Conservation (phyloP, 805 yeast genomes). For the Jamesozyma spencerorum region DNA sequence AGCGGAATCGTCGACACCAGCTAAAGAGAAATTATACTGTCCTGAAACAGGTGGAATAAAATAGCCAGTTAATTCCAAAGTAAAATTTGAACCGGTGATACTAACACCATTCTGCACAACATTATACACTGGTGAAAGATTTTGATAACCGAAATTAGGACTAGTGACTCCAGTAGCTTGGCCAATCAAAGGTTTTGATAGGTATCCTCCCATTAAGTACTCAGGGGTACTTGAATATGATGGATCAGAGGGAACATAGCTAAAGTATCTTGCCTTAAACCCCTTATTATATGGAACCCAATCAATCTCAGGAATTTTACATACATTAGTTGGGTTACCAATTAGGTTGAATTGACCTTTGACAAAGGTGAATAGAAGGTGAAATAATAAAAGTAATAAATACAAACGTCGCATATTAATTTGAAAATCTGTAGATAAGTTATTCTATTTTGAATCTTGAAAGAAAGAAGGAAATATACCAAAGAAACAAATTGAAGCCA, state of each 20-base stretch:
- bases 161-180: background rate
- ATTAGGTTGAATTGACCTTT: no score
- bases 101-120: conserved; percentile 8
- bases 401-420: no score
- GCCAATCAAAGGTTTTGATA: background rate
- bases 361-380: no score
- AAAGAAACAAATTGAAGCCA: no score
- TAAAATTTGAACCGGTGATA: conserved; percentile 14
- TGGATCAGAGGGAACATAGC: background rate
- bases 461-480: no score
- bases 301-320: background rate
- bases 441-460: no score
- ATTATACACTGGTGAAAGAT: background rate
- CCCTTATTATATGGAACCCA: background rate
- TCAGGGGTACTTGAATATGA: background rate
- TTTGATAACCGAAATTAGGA: background rate
- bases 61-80: conserved; percentile 24
- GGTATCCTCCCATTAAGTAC: background rate
- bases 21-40: conserved; percentile 20
- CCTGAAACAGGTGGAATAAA: conserved; percentile 26
- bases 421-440: no score
- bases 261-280: background rate
- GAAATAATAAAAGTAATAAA: no score
- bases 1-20: conserved; percentile 29
- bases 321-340: background rate